Conservation (phyloP, 805 yeast genomes). For the Metschnikowia anglica region DNA sequence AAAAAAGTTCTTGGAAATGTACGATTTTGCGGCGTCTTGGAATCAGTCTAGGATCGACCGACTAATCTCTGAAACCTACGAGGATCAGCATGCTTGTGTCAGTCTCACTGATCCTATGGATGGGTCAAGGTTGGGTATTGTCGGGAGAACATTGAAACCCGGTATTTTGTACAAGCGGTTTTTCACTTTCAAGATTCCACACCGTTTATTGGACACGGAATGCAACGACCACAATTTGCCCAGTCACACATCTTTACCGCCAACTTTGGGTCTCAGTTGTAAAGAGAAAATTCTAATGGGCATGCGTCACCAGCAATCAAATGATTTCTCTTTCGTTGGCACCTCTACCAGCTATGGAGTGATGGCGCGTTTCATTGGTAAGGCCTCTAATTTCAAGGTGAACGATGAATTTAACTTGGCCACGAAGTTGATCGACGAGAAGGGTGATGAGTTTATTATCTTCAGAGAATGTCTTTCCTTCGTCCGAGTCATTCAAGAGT, state of each 20-base stretch:
- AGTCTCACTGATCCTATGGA: constrained; percentile 29
- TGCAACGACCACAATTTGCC: constrained; percentile 33
- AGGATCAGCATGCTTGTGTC: constrained; percentile 18
- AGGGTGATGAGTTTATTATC: constrained; percentile 42
- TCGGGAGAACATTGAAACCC: constrained; percentile 22
- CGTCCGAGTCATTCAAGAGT: constrained; percentile 31
- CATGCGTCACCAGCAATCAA: constrained; percentile 10
- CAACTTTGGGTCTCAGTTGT: constrained; percentile 33
- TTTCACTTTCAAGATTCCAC: constrained; percentile 43
- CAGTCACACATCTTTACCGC: constrained; percentile 37
- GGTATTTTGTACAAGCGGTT: constrained; percentile 34
- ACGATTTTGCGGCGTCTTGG: constrained; percentile 50
- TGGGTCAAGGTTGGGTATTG: constrained; percentile 24
- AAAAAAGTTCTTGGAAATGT: constrained; percentile 37
- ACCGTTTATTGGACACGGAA: constrained; percentile 36
- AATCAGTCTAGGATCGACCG: constrained; percentile 38
- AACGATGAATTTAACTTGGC: constrained; percentile 30
- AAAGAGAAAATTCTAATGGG: constrained; percentile 13
- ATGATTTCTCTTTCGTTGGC: constrained; percentile 35
- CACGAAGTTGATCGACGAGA: constrained; percentile 32
- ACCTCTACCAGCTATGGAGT: constrained; percentile 37
- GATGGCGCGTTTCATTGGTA: constrained; percentile 42
- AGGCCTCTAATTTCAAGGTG: constrained; percentile 36
- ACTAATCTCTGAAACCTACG: constrained; percentile 27
- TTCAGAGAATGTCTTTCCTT: constrained; percentile 30